These are phyloP conservation scores for Suillus subluteus DNA, from an alignment of 768 basidiomycete species.

Conservation along the genomic window DNA sequence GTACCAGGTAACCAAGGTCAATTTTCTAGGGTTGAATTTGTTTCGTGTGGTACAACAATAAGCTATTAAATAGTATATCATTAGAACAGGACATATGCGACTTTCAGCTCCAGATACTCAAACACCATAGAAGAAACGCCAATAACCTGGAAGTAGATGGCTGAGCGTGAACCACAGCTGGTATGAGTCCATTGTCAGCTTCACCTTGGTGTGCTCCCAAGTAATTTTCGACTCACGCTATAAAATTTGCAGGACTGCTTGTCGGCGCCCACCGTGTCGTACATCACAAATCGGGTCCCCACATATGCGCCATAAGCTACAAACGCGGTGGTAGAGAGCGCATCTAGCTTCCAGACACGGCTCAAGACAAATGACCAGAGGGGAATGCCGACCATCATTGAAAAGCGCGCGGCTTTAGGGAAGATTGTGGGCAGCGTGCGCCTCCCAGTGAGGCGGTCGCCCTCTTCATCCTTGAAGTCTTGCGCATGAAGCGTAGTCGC, in stretches of 20 bases:
- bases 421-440: conserved; percentile 49
- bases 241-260: conserved; percentile 41
- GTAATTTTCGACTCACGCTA: conserved; percentile 31
- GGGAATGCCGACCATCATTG: conserved; percentile 37
- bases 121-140: conserved; percentile 34
- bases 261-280: conserved; percentile 33
- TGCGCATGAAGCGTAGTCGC: conserved; percentile 52
- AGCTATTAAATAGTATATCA: neutral
- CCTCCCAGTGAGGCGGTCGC: conserved; percentile 42
- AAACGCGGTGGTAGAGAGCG: conserved; percentile 29
- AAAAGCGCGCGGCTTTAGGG: conserved; percentile 40
- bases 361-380: conserved; percentile 42
- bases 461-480: conserved; percentile 49
- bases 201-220: no score
- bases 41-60: neutral
- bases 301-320: conserved; percentile 36
- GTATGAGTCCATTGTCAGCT: neutral
- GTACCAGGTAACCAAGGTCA: neutral
- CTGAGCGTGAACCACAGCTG: conserved; percentile 40
- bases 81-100: neutral
- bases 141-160: conserved; percentile 39
- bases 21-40: neutral
- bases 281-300: conserved; percentile 36
- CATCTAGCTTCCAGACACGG: conserved; percentile 39
- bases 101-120: neutral